Conservation (phyloP, 805 yeast genomes). For the Ogataea sp. region DNA sequence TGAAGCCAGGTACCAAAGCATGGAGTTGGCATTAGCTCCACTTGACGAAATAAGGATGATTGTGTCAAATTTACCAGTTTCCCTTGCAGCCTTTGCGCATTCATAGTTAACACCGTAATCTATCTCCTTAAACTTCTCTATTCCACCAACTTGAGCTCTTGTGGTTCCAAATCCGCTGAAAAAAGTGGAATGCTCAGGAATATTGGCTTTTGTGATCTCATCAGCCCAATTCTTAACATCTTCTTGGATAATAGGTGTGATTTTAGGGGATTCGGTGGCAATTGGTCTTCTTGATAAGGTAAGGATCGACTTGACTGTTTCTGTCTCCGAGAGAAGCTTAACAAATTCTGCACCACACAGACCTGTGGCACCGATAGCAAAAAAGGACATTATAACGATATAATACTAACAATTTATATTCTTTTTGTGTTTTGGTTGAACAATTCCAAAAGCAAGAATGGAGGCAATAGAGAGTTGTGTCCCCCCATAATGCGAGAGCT, state of each 20-base stretch:
- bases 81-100: constrained; percentile 68
- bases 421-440: neutral
- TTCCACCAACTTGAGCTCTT: constrained; percentile 59
- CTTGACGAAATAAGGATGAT: constrained; percentile 57
- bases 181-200: constrained; percentile 31
- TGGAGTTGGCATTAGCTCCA: constrained; percentile 55
- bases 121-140: constrained; percentile 60
- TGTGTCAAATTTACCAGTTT: constrained; percentile 51
- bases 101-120: constrained; percentile 68
- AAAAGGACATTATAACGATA: neutral
- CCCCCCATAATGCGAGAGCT: too few relatives aligned
- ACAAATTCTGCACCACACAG: constrained; percentile 58
- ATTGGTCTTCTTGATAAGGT: constrained; percentile 48
- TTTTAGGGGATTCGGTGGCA: constrained; percentile 14
- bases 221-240: constrained; percentile 46
- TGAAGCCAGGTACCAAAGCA: constrained; percentile 52
- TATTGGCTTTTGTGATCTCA: constrained; percentile 23
- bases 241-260: constrained; percentile 32
- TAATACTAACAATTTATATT: neutral
- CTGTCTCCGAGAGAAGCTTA: constrained; percentile 30
- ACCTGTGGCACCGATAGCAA: constrained; percentile 66
- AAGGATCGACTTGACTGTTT: constrained; percentile 27
- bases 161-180: constrained; percentile 76
- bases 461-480: too few relatives aligned
- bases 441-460: too few relatives aligned